These are phyloP conservation scores for Exobasidium rhododendri DNA, from an alignment of 1,284 basidiomycete species.

Conservation along the genomic window DNA sequence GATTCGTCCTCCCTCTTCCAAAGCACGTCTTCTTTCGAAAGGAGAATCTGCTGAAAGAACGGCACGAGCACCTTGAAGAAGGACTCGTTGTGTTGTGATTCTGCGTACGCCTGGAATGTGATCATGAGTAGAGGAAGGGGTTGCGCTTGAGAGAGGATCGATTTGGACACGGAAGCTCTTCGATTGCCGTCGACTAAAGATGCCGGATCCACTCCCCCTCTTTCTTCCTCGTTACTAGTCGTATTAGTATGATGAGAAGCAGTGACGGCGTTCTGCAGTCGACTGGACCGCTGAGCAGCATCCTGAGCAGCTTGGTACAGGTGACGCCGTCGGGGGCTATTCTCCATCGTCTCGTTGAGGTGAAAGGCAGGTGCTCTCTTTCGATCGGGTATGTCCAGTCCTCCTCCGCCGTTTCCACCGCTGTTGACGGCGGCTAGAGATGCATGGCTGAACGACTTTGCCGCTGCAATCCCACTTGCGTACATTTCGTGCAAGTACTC, in stretches of 20 bases:
- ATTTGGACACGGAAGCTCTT: background rate
- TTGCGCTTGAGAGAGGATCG: conserved; percentile 20
- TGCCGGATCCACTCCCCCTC: background rate
- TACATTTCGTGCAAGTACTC: conserved; percentile 57
- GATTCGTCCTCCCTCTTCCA: conserved; percentile 73
- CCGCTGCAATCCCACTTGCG: conserved; percentile 47
- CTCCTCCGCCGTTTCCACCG: conserved; percentile 57
- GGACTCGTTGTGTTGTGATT: conserved; percentile 55
- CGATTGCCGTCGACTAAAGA: background rate
- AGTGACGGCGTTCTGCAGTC: background rate
- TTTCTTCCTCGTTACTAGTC: background rate
- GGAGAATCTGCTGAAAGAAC: conserved; percentile 68
- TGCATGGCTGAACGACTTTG: conserved; percentile 50
- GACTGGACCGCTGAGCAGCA: conserved; percentile 22
- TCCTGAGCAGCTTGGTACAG: conserved; percentile 69
- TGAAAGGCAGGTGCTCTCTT: conserved; percentile 43
- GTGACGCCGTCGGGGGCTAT: conserved; percentile 72
- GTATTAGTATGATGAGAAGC: background rate
- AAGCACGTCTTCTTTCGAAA: conserved; percentile 66
- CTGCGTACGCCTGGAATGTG: conserved; percentile 39
- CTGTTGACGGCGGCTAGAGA: conserved; percentile 56
- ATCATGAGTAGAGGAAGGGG: conserved; percentile 34
- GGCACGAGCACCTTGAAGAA: conserved; percentile 61
- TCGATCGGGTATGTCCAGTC: conserved; percentile 22
- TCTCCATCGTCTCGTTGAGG: conserved; percentile 64